Evolutionary conservation across 345 rosid species (phyloP), one percentile per base, ranked within the genome.

Genomic region (Limnanthes douglasii): DNA sequence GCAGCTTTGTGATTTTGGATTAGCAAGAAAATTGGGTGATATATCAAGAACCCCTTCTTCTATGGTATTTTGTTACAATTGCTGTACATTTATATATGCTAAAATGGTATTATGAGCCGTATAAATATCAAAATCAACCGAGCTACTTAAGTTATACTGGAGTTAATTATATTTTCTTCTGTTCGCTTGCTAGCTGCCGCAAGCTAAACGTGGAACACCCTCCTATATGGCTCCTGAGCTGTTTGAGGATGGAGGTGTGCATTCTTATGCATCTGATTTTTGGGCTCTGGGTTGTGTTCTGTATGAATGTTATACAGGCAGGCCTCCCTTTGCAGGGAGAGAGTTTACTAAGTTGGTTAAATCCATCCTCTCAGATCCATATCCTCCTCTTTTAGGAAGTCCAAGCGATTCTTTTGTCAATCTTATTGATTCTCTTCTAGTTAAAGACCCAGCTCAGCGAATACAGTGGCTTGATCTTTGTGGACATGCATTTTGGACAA

Each of bases 251-350:
- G 96, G 95, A 46, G 95, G 96, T 18, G 74, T 80, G 36, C 99
- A 78, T 69, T 90, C 99, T 15, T 90, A 68, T 69, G 96, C 99
- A 42, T 90, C 96, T 51, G 99, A 90, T 60, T 60, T 90, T 14
- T 90, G 99, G 96, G 96, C 96, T 27, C 75, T 90, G 21, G 99
- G 99, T 27, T 90, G 99, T 66, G 96, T 85, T 24, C 68, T 90
- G 14, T 90, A 75, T 55, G 99, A 90, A 59, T 77, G 88, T 64
- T 90, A 80, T 55, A 62, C 72, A 22, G 99, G 99, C 27, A 72
- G 62, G 51, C 99, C 94, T 48, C 99, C 96, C 13, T 90, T 77
- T 48, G 62, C 73, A 56, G 93, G 72, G 34, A 73, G 65, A 59
- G 96, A 90, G 50, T 80, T 90, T 54, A 90, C 93, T 24, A 80